Evolutionary conservation across 2,329 filamentous ascomycete genomes (phyloP), one percentile per base, ranked within the genome.

Genomic region (Esteya vermicola): DNA sequence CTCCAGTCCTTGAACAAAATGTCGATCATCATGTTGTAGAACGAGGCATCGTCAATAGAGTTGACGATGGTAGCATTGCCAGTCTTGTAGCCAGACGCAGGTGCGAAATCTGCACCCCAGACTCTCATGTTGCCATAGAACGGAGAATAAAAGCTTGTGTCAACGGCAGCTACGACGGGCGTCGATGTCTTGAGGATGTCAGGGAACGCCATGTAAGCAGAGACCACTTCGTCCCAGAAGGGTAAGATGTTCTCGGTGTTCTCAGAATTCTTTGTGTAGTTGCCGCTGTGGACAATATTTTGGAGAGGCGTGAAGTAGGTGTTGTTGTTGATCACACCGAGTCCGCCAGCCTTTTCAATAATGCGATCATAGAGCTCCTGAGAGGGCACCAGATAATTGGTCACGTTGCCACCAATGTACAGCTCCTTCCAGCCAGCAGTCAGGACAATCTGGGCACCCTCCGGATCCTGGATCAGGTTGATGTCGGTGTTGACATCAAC

Each of bases 401-500:
- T 42, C 6, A 42, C 41, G 36, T 42, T 42, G 21, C 41, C 41
- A 21, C 41, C 41, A 36, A 42, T 39, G 33, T 39, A 39, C 12
- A 42, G 36, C 33, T 39, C 41, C 32, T 42, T 42, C 41, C 41
- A 42, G 33, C 36, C 36, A 27, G 41, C 41, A 10, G 41, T 42
- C 25, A 42, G 36, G 8, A 36, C 41, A 19, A 39, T 39, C 36
- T 42, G 41, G 9, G 36, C 41, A 12, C 20, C 36, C 27, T 42
- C 41, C 20, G 41, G 41, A 27, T 42, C 41, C 36, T 42, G 41
- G 36, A 39, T 42, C 14, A 42, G 41, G 27, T 42, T 42, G 41
- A 42, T 42, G 36, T 42, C 41, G 1, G 41, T 42, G 41, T 42
- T 42, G 41, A 42, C 26, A 18, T 42, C 41, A 9, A 42, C 41